Evolutionary conservation across 2,329 filamentous ascomycete species (phyloP).

Genomic region (Bimuria novae-zelandiae): DNA sequence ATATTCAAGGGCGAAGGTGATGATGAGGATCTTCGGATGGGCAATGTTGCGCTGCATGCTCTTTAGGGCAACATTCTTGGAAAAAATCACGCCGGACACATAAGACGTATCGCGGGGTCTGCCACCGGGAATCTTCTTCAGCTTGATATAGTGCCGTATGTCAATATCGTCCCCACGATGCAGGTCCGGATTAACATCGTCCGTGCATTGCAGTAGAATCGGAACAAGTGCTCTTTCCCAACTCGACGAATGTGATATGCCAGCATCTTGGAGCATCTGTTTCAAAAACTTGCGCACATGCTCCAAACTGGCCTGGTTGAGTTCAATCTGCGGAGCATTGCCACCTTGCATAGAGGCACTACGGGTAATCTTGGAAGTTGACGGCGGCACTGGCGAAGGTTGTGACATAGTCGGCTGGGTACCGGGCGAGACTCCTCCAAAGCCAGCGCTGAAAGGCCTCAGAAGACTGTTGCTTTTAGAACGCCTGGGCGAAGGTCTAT

Average conservation of each 20-base stretch:
- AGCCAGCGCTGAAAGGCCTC: conserved; percentile 54
- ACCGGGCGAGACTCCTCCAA: conserved; percentile 27
- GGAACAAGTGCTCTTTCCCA: conserved; percentile 93
- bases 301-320: conserved; percentile 84
- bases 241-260: conserved; percentile 71
- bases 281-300: conserved; percentile 85
- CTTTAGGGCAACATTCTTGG: conserved; percentile 94
- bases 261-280: conserved; percentile 79
- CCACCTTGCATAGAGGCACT: conserved; percentile 82
- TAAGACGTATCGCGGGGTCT: conserved; percentile 92
- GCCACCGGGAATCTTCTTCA: conserved; percentile 94
- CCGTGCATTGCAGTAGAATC: conserved; percentile 86
- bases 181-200: conserved; percentile 93
- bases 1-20: conserved; percentile 96
- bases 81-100: conserved; percentile 94
- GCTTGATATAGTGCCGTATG: conserved; percentile 93
- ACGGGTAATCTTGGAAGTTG: conserved; percentile 57
- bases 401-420: conserved; percentile 24
- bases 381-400: conserved; percentile 31
- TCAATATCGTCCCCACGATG: conserved; percentile 93
- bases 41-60: conserved; percentile 89
- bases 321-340: conserved; percentile 74
- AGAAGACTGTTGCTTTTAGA: conserved; percentile 59
- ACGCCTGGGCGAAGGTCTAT: conserved; percentile 73
- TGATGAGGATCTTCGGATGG: conserved; percentile 85